These are phyloP conservation scores for Tylopilus cervinicoccineus DNA, from an alignment of 768 basidiomycete genomes.

Conservation along the genomic window DNA sequence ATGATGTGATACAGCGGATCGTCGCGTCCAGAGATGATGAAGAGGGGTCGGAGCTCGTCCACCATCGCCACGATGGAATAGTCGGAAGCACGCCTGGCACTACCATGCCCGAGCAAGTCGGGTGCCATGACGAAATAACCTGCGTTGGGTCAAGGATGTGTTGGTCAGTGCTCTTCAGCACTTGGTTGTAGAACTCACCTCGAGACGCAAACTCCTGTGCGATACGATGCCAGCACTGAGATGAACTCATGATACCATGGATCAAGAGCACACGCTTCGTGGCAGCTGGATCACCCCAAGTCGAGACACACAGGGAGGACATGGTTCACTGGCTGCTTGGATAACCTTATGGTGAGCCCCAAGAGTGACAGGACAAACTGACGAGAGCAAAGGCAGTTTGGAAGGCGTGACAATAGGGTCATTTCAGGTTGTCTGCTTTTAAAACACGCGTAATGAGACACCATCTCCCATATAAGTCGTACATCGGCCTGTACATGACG, in stretches of 20 bases:
- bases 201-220: constrained; percentile 11
- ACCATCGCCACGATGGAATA: constrained; percentile 14
- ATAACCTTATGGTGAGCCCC: neutral
- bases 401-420: neutral
- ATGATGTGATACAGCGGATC: constrained; percentile 11
- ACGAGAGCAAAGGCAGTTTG: neutral
- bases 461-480: constrained; percentile 3
- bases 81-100: constrained; percentile 1
- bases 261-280: constrained; percentile 17
- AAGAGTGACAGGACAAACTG: neutral
- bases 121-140: constrained; percentile 26
- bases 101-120: constrained; percentile 21
- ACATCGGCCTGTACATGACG: neutral
- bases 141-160: neutral
- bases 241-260: constrained; percentile 16
- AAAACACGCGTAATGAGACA: constrained; percentile 26
- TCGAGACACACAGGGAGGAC: constrained; percentile 5
- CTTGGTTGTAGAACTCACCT: constrained; percentile 4
- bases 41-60: constrained; percentile 11
- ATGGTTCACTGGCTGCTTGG: neutral
- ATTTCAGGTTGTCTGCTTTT: constrained; percentile 7
- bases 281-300: constrained; percentile 19
- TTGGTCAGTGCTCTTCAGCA: neutral
- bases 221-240: constrained; percentile 16
- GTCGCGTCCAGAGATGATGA: neutral